Evolutionary conservation across 164 flowering plant species (phyloP), one percentile per base, ranked within the genome.

Genomic region (Aristolochia californica): DNA sequence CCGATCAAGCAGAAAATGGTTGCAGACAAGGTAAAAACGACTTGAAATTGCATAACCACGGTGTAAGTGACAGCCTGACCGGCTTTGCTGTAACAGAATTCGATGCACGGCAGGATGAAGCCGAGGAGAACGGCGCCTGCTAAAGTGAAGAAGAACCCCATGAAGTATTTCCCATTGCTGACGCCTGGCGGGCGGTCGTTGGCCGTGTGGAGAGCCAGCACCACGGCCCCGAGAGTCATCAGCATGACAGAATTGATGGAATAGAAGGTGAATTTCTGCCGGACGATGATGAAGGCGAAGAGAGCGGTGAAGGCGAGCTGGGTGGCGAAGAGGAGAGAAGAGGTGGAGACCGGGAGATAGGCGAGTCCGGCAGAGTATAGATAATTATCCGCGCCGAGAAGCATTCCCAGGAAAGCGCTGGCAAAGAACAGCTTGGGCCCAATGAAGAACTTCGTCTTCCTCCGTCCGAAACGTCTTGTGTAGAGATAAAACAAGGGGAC

Each of bases 21-120:
- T 1, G 75, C 73, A 14, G 61, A 67, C 24, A 75, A 20, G 16
- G 55, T 27, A 55, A 69, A 40, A 1, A 75, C 71, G 20, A 77
- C 23, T 55, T 77, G 79, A 20, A 71, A 58, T 62, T 79, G 77
- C 73, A 79, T 21, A 8, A 77, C 80, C 45, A 71, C 26, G 5
- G 68, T 3, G 34, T 61, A 69, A n/a, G 67, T 72, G 5, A 76
- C 34, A 9, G 43, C 56, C 65, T 72, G 71, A 12, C 55, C 62
- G 14, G 73, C 66, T 55, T 69, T 75, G 58, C 54, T 59, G 64
- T 69, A 77, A 16, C 66, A 55, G 15, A 54, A 24, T 27, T 70
- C 69, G 20, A 70, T 7, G 53, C 56, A 2, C 7, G 73, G 73
- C 47, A 70, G 1, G 4, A 11, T 1, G 5, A 66, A n/a, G 12